Evolutionary conservation across 2,329 filamentous ascomycete species (phyloP), one percentile per base, ranked within the genome.

Genomic region (Monosporascus sp.): DNA sequence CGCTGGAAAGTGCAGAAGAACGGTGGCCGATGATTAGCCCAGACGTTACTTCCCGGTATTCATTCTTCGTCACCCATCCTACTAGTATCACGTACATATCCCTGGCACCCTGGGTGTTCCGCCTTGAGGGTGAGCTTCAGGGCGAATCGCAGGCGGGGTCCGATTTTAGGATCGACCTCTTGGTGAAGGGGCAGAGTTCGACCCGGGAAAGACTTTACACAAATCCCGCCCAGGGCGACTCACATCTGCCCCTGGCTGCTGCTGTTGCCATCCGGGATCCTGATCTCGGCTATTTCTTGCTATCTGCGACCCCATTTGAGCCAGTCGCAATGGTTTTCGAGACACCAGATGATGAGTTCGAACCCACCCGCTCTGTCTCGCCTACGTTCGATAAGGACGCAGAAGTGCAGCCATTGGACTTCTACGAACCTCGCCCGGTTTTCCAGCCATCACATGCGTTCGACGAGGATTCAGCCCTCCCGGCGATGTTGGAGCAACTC

Each of bases 391-490:
- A 74, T 18, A 72, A 73, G 50, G 71, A 74, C 49, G 67, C 67
- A 7, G 74, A 75, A 53, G 73, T 76, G 57, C 70, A 76, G 44
- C 77, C 75, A 24, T 67, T 78, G 51, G 74, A 79, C 50, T 77
- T 83, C 48, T 83, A 78, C 62, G 81, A 84, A 61, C 81, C 82
- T n/a, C 82, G 88, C 41, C 85, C 83, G 43, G 75, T 82, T 1
- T 89, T 86, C 71, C 81, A 85, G 60, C 78, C 84, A 7, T 78
- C 85, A 18, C 77, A 82, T 53, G 74, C 74, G 7, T 83, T 90
- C 53, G 81, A 81, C 51, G 74, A 80, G 53, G 69, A 71, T 7
- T 85, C 82, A 5, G 73, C 75, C 24, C 67, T 89, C 8, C 80
- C 83, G 3, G 67, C 68, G 27, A 72, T 86, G 47, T 72, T 86